Evolutionary conservation across 2,329 filamentous ascomycete genomes (phyloP).

Genomic region (Sporothrix schenckii): DNA sequence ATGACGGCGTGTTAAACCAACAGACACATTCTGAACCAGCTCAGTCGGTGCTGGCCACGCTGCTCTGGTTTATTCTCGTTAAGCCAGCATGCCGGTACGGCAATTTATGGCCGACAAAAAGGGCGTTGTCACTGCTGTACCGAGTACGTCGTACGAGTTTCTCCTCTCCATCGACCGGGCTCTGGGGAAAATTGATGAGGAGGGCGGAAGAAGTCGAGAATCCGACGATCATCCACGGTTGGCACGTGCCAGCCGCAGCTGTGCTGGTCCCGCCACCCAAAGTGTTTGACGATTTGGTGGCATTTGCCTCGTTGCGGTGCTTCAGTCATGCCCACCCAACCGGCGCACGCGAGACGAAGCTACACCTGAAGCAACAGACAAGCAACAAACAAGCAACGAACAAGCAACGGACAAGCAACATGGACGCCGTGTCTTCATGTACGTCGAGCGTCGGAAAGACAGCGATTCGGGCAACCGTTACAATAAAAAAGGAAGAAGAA

Average conservation of each 20-base stretch:
- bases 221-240: not conserved
- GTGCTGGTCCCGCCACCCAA: slow-evolving; percentile 1
- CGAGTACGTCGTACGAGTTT: no score
- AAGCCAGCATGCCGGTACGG: no score
- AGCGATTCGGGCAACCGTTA: not conserved
- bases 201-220: slow-evolving; percentile 1
- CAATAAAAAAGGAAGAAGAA: not conserved
- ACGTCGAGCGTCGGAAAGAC: no score
- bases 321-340: slow-evolving; percentile 14
- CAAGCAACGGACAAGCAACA: no score
- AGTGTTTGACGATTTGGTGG: not conserved
- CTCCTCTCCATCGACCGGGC: slow-evolving; percentile 14
- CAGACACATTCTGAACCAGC: not conserved
- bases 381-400: no score
- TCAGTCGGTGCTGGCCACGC: not conserved
- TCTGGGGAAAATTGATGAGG: not conserved
- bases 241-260: slow-evolving; percentile 9
- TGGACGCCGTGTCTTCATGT: no score
- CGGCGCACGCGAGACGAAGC: not conserved
- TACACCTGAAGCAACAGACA: no score
- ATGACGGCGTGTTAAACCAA: no score
- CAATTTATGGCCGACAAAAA: not conserved
- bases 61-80: no score
- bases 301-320: not conserved
- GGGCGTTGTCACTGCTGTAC: no score